These are phyloP conservation scores for Aureobasidium leucospermi DNA, from an alignment of 2,329 filamentous ascomycete genomes.

Conservation along the genomic window DNA sequence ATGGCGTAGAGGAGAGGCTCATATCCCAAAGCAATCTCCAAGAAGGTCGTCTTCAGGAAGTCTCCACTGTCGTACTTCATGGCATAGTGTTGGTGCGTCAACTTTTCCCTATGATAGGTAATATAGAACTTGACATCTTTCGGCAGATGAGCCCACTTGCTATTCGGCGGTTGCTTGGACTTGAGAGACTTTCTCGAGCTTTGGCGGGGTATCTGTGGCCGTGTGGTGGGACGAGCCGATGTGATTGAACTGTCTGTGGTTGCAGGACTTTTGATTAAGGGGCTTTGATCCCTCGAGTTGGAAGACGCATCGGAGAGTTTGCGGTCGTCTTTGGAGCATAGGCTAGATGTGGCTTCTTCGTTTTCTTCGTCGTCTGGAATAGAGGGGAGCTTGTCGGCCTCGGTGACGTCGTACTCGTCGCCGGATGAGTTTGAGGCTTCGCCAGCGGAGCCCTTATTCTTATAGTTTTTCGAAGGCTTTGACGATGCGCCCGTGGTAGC, in stretches of 20 bases:
- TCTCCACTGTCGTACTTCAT: conserved; percentile 61
- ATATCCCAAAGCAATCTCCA: conserved; percentile 65
- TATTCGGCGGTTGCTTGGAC: conserved; percentile 9
- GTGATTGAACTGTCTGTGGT: conserved; percentile 4
- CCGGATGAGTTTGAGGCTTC: conserved; percentile 46
- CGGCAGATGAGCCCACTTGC: conserved; percentile 25
- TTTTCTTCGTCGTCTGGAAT: conserved; percentile 42
- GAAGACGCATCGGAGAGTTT: conserved; percentile 34
- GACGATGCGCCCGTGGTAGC: conserved; percentile 47
- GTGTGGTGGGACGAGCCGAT: background rate
- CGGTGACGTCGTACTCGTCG: conserved; percentile 40
- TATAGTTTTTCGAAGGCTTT: conserved; percentile 37
- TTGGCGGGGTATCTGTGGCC: conserved; percentile 12
- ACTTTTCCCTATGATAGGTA: conserved; percentile 66
- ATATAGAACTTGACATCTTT: conserved; percentile 72
- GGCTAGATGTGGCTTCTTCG: conserved; percentile 28
- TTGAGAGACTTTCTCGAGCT: conserved; percentile 15
- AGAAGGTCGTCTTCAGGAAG: conserved; percentile 66
- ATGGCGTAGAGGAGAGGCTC: conserved; percentile 80
- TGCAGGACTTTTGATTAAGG: conserved; percentile 6
- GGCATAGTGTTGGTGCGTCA: conserved; percentile 78
- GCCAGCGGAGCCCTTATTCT: conserved; percentile 36
- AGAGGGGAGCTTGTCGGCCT: conserved; percentile 32
- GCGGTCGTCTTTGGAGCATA: conserved; percentile 23
- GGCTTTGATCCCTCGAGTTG: background rate